Conservation (phyloP, 2,329 filamentous ascomycete genomes). For the Tolypocladium tundrense region DNA sequence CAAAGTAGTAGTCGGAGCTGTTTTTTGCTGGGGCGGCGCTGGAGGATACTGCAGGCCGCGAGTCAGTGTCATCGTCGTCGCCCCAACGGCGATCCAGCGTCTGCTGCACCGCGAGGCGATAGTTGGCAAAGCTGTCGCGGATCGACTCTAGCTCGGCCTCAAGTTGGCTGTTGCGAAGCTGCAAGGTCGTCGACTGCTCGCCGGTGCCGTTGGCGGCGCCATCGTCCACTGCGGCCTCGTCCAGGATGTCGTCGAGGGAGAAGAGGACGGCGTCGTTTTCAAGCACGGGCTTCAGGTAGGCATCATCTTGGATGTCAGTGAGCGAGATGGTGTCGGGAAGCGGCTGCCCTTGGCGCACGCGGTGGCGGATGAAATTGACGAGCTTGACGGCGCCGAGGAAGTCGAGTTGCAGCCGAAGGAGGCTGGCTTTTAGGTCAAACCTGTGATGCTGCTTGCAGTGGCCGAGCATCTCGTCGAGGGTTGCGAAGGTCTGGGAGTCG, state of each 20-base stretch:
- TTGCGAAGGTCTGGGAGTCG: conserved; percentile 54
- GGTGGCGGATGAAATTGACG: conserved; percentile 56
- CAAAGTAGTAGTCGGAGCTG: conserved; percentile 37
- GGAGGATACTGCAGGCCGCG: conserved; percentile 2
- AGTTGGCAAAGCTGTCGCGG: conserved; percentile 52
- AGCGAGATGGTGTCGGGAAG: conserved; percentile 50
- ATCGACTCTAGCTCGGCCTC: conserved; percentile 51
- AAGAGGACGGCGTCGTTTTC: conserved; percentile 87
- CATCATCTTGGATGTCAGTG: conserved; percentile 62
- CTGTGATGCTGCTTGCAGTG: conserved; percentile 55
- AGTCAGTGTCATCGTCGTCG: conserved; percentile 28
- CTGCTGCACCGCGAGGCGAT: conserved; percentile 54
- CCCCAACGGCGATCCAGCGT: conserved; percentile 58
- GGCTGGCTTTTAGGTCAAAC: conserved; percentile 56
- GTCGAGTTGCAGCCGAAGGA: conserved; percentile 51
- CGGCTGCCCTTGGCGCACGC: conserved; percentile 30
- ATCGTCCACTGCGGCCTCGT: conserved; percentile 5
- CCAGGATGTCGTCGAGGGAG: conserved; percentile 60
- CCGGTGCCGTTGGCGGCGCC: conserved; percentile 17
- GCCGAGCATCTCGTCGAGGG: conserved; percentile 54
- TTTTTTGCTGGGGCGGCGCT: conserved; percentile 19
- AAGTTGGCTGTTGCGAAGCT: conserved; percentile 43
- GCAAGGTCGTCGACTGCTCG: conserved; percentile 13
- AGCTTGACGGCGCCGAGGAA: conserved; percentile 66
- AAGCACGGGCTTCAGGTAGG: conserved; percentile 72